Evolutionary conservation across 306 rosid genomes (phyloP).

Genomic region (Rosa rugosa): DNA sequence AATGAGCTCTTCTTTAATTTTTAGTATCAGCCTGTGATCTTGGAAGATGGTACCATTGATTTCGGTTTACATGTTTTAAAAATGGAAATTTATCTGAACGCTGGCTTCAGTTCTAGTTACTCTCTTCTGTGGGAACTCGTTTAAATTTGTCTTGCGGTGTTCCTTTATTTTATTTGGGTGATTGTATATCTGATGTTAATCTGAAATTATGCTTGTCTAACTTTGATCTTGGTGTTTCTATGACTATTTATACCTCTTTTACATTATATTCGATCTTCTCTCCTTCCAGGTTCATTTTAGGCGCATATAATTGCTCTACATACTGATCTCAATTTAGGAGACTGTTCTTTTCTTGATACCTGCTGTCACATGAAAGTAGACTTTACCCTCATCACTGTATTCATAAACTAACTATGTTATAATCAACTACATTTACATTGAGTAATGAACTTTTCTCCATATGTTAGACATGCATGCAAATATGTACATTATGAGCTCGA

Average conservation of each 20-base stretch:
- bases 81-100: neutral
- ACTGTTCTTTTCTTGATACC: constrained; percentile 95
- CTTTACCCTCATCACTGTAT: constrained; percentile 9
- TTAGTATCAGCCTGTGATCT: neutral
- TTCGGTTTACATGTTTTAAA: neutral
- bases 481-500: constrained; percentile 95
- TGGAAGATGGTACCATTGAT: neutral
- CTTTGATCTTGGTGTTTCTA: neutral
- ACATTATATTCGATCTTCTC: constrained; percentile 3
- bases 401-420: constrained; percentile 1
- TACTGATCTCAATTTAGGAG: constrained; percentile 93
- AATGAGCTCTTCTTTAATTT: neutral
- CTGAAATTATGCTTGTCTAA: neutral
- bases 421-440: constrained; percentile 8
- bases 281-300: constrained; percentile 87
- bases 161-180: neutral
- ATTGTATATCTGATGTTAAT: neutral
- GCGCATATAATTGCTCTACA: constrained; percentile 91
- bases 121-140: neutral
- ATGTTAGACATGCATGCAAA: no score
- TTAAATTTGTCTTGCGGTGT: neutral
- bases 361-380: constrained; percentile 97
- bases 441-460: constrained; percentile 14
- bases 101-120: neutral
- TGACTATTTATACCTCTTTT: neutral